phyloP scores from a whole-genome alignment of 1,284 basidiomycete species.

The Cutaneotrichosporon sp. region DNA sequence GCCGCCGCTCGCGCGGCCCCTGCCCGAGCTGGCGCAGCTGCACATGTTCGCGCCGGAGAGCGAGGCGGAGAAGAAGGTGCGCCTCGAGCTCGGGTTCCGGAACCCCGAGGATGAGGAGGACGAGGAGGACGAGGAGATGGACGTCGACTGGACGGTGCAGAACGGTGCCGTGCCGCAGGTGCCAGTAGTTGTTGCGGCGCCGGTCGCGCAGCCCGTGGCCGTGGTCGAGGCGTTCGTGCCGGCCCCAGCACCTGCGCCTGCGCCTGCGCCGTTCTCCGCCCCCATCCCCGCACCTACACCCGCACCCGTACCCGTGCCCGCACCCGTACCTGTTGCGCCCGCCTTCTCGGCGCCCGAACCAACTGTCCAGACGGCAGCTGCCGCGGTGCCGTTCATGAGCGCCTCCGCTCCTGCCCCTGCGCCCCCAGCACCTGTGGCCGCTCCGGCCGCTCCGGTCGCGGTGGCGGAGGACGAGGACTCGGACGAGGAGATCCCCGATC shows the following conservation, averaged over 20 bases:
- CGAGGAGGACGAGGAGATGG: conserved; percentile 20
- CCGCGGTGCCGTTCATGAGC: neutral
- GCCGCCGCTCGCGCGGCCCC: conserved; percentile 38
- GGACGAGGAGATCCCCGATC: conserved; percentile 60
- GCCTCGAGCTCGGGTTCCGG: conserved; percentile 35
- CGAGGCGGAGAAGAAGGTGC: conserved; percentile 39
- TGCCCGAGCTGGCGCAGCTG: conserved; percentile 39
- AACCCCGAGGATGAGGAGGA: conserved; percentile 16
- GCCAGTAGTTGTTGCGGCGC: neutral
- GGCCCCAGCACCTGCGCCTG: neutral
- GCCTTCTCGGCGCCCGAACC: too few species aligned
- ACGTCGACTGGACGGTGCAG: conserved; percentile 4
- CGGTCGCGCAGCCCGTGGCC: neutral
- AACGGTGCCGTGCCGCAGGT: neutral
- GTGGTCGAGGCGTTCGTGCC: conserved; percentile 2
- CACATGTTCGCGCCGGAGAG: conserved; percentile 43
- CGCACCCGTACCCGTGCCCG: neutral
- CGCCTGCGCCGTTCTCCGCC: neutral
- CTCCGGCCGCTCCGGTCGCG: too few species aligned
- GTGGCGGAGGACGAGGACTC: conserved; percentile 36
- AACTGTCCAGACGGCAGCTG: too few species aligned
- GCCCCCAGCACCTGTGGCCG: neutral
- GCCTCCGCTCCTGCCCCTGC: neutral
- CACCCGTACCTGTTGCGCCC: neutral
- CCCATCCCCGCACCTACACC: conserved; percentile 5